Conservation (phyloP, 768 basidiomycete genomes). For the Mycena latifolia region DNA sequence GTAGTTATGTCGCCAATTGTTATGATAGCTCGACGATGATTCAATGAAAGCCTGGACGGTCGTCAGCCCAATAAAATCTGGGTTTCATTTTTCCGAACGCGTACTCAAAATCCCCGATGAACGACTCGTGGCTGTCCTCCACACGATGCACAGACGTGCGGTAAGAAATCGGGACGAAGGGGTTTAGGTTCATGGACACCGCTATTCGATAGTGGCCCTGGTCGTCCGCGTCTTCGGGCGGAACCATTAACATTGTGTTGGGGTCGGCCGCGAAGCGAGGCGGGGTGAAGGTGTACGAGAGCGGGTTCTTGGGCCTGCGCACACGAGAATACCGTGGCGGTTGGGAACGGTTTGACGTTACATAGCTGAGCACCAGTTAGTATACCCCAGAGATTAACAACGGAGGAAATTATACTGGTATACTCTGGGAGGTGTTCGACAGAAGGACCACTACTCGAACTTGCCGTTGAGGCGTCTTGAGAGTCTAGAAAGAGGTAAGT, state of each 20-base stretch:
- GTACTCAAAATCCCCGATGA: slow-evolving; percentile 55
- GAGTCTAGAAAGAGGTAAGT: slow-evolving; percentile 16
- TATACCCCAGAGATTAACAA: not conserved
- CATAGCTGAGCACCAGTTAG: slow-evolving; percentile 26
- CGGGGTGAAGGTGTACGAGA: slow-evolving; percentile 27
- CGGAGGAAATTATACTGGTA: slow-evolving; percentile 31
- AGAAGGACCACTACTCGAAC: slow-evolving; percentile 14
- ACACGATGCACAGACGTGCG: slow-evolving; percentile 52
- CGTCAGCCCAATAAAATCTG: not conserved
- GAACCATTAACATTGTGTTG: slow-evolving; percentile 31
- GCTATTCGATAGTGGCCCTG: slow-evolving; percentile 52
- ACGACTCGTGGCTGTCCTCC: slow-evolving; percentile 40
- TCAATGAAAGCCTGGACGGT: slow-evolving; percentile 51
- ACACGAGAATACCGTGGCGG: slow-evolving; percentile 34
- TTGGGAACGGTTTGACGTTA: slow-evolving; percentile 28
- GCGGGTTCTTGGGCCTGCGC: slow-evolving; percentile 29
- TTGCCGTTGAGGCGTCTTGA: slow-evolving; percentile 13
- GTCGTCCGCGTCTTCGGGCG: slow-evolving; percentile 32
- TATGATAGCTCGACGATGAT: slow-evolving; percentile 55
- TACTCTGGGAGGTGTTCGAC: slow-evolving; percentile 36
- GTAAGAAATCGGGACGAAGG: slow-evolving; percentile 59
- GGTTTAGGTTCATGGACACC: slow-evolving; percentile 58
- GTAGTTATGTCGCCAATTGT: slow-evolving; percentile 55
- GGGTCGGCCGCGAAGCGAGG: slow-evolving; percentile 17
- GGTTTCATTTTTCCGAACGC: slow-evolving; percentile 3